Evolutionary conservation across 257 asterid genomes (phyloP).

Genomic region (Euphrasia confusa): DNA sequence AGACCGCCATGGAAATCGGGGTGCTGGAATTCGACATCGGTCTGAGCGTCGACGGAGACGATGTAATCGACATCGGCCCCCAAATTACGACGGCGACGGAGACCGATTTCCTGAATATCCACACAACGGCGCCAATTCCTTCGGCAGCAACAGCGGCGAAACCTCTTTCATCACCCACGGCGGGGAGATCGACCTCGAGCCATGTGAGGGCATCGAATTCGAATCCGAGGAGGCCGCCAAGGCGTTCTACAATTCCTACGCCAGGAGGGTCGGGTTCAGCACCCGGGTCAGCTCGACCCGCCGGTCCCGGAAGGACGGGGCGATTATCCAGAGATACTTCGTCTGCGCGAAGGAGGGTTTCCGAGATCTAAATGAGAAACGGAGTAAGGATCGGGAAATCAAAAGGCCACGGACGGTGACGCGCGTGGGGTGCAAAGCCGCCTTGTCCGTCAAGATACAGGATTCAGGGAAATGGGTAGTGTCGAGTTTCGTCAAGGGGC

Average conservation of each 20-base stretch:
- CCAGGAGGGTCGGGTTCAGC: conserved; percentile 91
- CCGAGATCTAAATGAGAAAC: conserved; percentile 89
- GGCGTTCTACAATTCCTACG: conserved; percentile 89
- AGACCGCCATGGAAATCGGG: conserved; percentile 56
- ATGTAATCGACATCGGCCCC: conserved; percentile 42
- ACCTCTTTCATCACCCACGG: conserved; percentile 25
- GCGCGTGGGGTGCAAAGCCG: conserved; percentile 95
- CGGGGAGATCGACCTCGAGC: conserved; percentile 83
- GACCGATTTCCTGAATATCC: conserved; percentile 37
- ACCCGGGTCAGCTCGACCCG: conserved; percentile 99
- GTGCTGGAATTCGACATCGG: conserved; percentile 78
- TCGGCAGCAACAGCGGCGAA: conserved; percentile 41
- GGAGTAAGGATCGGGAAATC: conserved; percentile 80
- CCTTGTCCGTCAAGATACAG: conserved; percentile 79
- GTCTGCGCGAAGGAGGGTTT: conserved; percentile 98
- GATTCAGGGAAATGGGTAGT: conserved; percentile 92
- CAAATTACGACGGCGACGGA: conserved; percentile 36
- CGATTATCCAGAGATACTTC: conserved; percentile 92
- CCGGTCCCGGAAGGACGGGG: conserved; percentile 95
- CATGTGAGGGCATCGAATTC: conserved; percentile 90
- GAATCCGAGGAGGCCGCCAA: conserved; percentile 99
- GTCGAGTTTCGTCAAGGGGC: conserved; percentile 71
- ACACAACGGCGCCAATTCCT: conserved; percentile 42
- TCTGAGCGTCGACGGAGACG: conserved; percentile 53
- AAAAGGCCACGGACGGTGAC: conserved; percentile 86